phyloP scores from a whole-genome alignment of 192 early-diverging fungal genomes.

The Linnemannia schmuckeri region DNA sequence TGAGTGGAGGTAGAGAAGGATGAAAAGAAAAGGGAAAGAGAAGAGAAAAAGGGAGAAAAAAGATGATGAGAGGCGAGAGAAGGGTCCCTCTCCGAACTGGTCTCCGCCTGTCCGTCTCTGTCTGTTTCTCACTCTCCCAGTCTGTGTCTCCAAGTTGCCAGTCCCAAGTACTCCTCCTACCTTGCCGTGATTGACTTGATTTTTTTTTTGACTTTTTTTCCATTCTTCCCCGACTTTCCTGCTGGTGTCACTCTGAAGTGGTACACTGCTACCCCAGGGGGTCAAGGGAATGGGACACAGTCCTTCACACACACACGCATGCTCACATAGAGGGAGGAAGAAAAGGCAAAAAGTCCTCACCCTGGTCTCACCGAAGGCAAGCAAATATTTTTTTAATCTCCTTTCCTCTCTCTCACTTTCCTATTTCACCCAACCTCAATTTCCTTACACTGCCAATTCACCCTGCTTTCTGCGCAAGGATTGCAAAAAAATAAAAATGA shows the following conservation, averaged over 20 bases:
- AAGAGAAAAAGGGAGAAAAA: background rate
- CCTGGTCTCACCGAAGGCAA: background rate
- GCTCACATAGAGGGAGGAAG: background rate
- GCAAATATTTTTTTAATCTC: background rate
- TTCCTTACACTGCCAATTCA: background rate
- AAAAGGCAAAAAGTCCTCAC: background rate
- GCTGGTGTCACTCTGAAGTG: background rate
- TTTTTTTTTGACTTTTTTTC: background rate
- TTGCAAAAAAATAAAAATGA: background rate
- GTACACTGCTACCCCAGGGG: background rate
- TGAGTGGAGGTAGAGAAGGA: slow-evolving; percentile 5
- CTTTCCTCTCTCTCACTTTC: background rate
- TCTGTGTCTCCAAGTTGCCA: background rate
- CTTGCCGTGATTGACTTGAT: background rate
- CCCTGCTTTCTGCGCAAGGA: background rate
- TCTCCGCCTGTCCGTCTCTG: background rate
- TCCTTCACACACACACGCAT: background rate
- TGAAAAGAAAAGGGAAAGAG: background rate
- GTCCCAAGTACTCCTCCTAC: background rate
- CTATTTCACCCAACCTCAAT: background rate
- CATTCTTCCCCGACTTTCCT: background rate
- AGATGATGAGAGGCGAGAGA: background rate
- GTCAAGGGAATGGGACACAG: too few species aligned
- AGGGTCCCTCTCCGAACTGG: background rate
- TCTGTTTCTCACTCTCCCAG: background rate